phyloP scores from a whole-genome alignment of 306 rosid species.

The Rubus parviflorus region DNA sequence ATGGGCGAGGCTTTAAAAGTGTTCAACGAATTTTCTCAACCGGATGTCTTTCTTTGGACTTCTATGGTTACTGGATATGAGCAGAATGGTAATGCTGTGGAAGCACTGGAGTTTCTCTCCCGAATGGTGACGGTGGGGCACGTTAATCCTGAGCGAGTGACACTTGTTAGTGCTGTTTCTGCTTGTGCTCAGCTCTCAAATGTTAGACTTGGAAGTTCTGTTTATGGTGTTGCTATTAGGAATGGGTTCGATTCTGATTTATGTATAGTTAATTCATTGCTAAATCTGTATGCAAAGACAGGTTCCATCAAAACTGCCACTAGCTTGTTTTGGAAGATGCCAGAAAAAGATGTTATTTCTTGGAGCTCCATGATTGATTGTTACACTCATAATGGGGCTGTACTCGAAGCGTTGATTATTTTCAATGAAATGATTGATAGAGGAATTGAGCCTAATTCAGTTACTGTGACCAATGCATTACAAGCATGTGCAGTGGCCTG shows the following conservation, averaged over 20 bases:
- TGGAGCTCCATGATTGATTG: slow-evolving; percentile 90
- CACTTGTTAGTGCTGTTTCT: slow-evolving; percentile 29
- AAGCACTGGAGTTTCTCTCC: slow-evolving; percentile 58
- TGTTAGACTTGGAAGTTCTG: slow-evolving; percentile 55
- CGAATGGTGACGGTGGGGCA: slow-evolving; percentile 40
- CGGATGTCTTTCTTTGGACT: slow-evolving; percentile 75
- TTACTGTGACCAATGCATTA: slow-evolving; percentile 60
- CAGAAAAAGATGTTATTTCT: slow-evolving; percentile 61
- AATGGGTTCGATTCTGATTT: slow-evolving; percentile 42
- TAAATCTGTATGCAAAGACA: slow-evolving; percentile 62
- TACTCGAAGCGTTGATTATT: no score
- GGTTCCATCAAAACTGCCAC: slow-evolving; percentile 47
- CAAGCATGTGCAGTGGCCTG: slow-evolving; percentile 59
- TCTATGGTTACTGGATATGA: slow-evolving; percentile 70
- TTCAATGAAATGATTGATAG: slow-evolving; percentile 51
- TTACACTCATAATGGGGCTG: slow-evolving; percentile 2
- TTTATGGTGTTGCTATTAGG: slow-evolving; percentile 61
- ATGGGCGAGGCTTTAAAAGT: slow-evolving; percentile 57
- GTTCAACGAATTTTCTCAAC: slow-evolving; percentile 52
- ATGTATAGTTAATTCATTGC: slow-evolving; percentile 56
- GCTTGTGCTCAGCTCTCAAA: slow-evolving; percentile 61
- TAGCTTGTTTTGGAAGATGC: slow-evolving; percentile 56
- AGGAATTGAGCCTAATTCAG: slow-evolving; percentile 52
- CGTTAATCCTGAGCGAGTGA: no score
- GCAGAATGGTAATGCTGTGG: slow-evolving; percentile 50